Evolutionary conservation across 768 basidiomycete genomes (phyloP), one percentile per base, ranked within the genome.

Genomic region (Termitomyces sp.): DNA sequence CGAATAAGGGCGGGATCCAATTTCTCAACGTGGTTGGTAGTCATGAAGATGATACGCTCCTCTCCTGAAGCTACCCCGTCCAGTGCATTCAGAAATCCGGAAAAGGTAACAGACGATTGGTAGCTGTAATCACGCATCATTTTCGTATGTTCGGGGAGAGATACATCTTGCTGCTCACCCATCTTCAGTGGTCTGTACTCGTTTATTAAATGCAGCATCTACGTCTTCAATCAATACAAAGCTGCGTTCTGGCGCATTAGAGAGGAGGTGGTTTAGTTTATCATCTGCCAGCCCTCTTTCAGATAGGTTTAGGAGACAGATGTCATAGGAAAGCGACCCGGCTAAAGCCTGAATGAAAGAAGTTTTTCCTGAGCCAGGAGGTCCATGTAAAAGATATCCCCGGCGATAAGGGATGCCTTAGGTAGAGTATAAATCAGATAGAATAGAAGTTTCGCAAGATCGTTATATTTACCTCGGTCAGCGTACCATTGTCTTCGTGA

Each of bases 271-370:
- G 62, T 91, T 93, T 23, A 99, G 79, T 73, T 96, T 98, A 76
- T 99, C 97, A 69, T 99, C 97, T 38, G 92, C 90, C 29, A 98
- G 80, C 2, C 97, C 97, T 55, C 97, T 85, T 73, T 98, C 95
- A 23, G 95, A 95, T 40, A 99, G 83, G 70, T 98, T 98, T 35
- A 99, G 77, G 34, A 99, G 74, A 68, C 95, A 98, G 53, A 99
- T 97, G 71, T 98, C 95, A 75, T 98, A 98, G 32, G 86, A 86
- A 32, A 98, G 74, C 11, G 87, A 83, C 7, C 95, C 97, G 10
- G 97, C 97, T 31, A 98, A 80, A 12, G 97, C 95, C 73, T 98
- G 96, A 63, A 98, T 98, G 75, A 92, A 99, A 6, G 97, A 99
- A 1, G 96, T 95, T 69, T 99, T 99, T 48, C 97, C 97, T 0